These are phyloP conservation scores for Jaminaea rosea DNA, from an alignment of 1,284 basidiomycete species.

Conservation along the genomic window DNA sequence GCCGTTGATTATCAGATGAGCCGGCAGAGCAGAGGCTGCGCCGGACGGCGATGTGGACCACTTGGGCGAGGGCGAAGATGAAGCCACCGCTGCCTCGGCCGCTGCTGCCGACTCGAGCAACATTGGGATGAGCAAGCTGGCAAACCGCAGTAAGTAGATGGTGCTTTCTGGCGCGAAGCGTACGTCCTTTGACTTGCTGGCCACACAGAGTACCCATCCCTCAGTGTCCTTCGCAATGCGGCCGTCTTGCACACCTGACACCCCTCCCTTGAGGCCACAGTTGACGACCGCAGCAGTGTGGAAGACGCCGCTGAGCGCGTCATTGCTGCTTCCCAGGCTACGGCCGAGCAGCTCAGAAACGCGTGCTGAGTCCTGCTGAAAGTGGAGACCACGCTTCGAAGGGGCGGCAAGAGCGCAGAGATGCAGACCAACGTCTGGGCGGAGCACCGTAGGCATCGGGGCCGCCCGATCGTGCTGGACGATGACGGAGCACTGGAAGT, in stretches of 20 bases:
- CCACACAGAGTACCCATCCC: conserved; percentile 8
- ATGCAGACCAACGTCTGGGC: conserved; percentile 3
- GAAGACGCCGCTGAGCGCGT: not conserved
- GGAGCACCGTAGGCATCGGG: not conserved
- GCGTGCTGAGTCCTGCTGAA: conserved; percentile 2
- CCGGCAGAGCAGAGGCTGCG: too few relatives aligned
- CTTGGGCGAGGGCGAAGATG: too few relatives aligned
- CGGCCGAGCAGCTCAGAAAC: conserved; percentile 4
- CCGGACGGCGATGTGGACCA: too few relatives aligned
- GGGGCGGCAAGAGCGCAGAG: conserved; percentile 10
- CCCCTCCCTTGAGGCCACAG: conserved; percentile 8
- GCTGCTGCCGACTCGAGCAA: too few relatives aligned
- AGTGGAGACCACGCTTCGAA: conserved; percentile 4
- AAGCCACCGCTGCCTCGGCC: too few relatives aligned
- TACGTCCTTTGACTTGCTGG: not conserved
- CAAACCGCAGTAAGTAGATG: conserved; percentile 5
- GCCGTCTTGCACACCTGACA: too few relatives aligned
- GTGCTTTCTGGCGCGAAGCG: not conserved
- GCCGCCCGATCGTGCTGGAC: not conserved
- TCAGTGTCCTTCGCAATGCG: not conserved
- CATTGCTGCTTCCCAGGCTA: not conserved
- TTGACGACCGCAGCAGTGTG: conserved; percentile 5
- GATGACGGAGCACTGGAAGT: conserved; percentile 1
- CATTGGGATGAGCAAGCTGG: conserved; percentile 1
- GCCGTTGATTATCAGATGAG: too few relatives aligned